Conservation (phyloP, 2,329 filamentous ascomycete species). For the Alternaria longipes region DNA sequence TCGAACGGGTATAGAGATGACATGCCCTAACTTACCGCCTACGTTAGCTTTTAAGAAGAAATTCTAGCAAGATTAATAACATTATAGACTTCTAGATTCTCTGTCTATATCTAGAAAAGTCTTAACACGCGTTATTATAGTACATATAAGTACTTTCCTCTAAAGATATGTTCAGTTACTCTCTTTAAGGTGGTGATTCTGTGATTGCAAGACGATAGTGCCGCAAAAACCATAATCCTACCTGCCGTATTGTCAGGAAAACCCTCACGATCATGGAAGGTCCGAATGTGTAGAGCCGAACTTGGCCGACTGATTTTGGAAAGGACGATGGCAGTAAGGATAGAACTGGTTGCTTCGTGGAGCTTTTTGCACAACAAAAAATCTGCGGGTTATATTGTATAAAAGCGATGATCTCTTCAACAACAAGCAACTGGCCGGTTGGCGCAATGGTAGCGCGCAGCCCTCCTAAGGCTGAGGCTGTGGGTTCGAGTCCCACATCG, state of each 20-base stretch:
- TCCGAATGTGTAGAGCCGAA: neutral
- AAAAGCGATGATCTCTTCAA: neutral
- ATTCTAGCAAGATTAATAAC: too few species aligned
- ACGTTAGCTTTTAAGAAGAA: too few species aligned
- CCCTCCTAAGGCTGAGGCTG: constrained; percentile 48
- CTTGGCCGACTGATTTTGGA: neutral
- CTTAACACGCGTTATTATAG: too few species aligned
- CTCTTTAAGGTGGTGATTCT: too few species aligned
- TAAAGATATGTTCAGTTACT: too few species aligned
- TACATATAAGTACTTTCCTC: too few species aligned
- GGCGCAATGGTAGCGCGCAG: constrained; percentile 53
- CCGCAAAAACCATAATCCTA: neutral
- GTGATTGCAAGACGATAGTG: neutral
- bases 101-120: too few species aligned
- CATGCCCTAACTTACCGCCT: too few species aligned
- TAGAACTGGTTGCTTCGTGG: too few species aligned
- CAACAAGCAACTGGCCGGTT: constrained; percentile 36
- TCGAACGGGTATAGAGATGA: too few species aligned
- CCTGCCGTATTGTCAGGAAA: neutral
- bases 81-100: too few species aligned
- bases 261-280: neutral
- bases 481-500: constrained; percentile 49
- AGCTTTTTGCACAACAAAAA: neutral
- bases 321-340: neutral
- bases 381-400: neutral